These are phyloP conservation scores for Cryptosporidium ubiquitum DNA, from an alignment of 169 alveolate genomes.

Conservation along the genomic window DNA sequence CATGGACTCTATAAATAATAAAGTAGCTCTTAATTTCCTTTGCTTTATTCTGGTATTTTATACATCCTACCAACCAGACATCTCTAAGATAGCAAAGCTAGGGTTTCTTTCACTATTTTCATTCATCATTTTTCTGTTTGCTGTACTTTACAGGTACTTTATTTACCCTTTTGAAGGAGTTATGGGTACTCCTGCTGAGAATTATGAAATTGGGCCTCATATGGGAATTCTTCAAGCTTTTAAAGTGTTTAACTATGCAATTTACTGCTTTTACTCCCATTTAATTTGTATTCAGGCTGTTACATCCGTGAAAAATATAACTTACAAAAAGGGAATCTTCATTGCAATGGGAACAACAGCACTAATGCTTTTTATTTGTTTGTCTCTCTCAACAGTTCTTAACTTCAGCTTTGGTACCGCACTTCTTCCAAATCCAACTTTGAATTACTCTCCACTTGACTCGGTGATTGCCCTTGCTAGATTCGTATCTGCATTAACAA, in stretches of 20 bases:
- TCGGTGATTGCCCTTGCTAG: slow-evolving; percentile 58
- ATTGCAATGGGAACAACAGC: slow-evolving; percentile 8
- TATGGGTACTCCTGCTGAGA: slow-evolving; percentile 7
- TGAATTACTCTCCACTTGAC: slow-evolving; percentile 64
- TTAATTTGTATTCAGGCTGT: slow-evolving; percentile 60
- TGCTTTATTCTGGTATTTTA: slow-evolving; percentile 35
- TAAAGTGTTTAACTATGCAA: slow-evolving; percentile 54
- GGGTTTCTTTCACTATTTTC: slow-evolving; percentile 40
- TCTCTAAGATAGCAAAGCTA: slow-evolving; percentile 54
- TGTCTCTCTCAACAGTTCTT: slow-evolving; percentile 9
- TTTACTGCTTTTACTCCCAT: slow-evolving; percentile 62
- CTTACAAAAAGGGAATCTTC: slow-evolving; percentile 11
- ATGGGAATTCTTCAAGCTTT: slow-evolving; percentile 38
- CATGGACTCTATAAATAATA: slow-evolving; percentile 2
- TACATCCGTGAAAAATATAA: slow-evolving; percentile 8
- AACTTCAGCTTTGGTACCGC: slow-evolving; percentile 53
- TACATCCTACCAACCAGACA: slow-evolving; percentile 30
- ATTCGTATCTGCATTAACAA: slow-evolving; percentile 44
- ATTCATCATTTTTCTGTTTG: slow-evolving; percentile 20
- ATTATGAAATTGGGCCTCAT: slow-evolving; percentile 53
- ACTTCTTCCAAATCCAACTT: slow-evolving; percentile 57
- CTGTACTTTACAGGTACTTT: slow-evolving; percentile 51
- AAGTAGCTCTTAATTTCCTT: neutral
- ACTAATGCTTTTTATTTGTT: slow-evolving; percentile 30
- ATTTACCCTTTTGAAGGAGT: slow-evolving; percentile 44